phyloP scores from a whole-genome alignment of 176 grass and related monocot genomes.

The Cymbopogon citratus region DNA sequence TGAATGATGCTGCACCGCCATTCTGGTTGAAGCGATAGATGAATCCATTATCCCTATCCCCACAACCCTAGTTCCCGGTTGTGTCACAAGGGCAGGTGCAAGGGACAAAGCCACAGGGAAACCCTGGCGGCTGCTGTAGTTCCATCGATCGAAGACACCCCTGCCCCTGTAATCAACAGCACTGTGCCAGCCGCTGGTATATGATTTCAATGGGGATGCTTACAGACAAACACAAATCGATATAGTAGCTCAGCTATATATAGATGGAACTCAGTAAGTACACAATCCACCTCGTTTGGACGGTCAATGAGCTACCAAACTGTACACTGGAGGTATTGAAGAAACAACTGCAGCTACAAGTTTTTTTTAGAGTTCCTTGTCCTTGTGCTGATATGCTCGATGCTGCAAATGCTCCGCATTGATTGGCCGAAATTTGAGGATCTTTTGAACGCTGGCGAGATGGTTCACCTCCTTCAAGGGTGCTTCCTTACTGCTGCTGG shows the following conservation, averaged over 20 bases:
- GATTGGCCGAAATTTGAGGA: conserved; percentile 56
- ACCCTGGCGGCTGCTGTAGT: neutral
- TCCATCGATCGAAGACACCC: neutral
- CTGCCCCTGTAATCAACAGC: neutral
- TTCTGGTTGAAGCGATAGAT: neutral
- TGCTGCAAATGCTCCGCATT: conserved; percentile 1
- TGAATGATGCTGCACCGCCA: neutral
- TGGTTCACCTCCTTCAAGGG: conserved; percentile 64
- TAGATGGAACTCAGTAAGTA: neutral
- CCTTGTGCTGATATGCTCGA: neutral
- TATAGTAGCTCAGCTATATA: neutral
- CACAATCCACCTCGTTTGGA: neutral
- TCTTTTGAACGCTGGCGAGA: conserved; percentile 58
- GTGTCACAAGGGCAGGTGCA: no score
- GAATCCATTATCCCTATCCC: no score
- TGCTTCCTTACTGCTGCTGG: conserved; percentile 17
- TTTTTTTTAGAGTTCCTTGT: neutral
- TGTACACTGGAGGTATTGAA: neutral
- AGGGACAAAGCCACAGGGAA: neutral
- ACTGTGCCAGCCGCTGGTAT: neutral
- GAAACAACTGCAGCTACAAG: neutral
- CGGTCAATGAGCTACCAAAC: neutral
- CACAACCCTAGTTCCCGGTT: no score
- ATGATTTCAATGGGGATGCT: neutral
- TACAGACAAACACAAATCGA: neutral